Conservation (phyloP, 2,329 filamentous ascomycete species). For the Leptographium radiaticola region DNA sequence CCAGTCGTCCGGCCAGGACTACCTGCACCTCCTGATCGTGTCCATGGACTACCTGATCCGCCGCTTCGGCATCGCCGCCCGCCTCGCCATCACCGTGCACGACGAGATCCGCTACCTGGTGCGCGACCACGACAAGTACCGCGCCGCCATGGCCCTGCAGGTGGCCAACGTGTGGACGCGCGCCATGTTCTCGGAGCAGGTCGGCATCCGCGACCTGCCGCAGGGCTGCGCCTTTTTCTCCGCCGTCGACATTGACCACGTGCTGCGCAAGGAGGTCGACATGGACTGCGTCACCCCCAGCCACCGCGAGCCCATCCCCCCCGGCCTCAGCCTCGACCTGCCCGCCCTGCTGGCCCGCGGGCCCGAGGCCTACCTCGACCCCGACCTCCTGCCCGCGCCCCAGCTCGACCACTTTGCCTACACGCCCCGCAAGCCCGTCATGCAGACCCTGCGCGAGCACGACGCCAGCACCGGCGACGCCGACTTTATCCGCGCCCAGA, state of each 20-base stretch:
- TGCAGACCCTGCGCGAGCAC: conserved; percentile 50
- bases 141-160: conserved; percentile 83
- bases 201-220: conserved; percentile 88
- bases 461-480: conserved; percentile 30
- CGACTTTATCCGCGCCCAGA: conserved; percentile 72
- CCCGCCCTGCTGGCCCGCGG: conserved; percentile 62
- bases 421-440: conserved; percentile 60
- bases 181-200: conserved; percentile 94
- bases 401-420: conserved; percentile 52
- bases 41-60: conserved; percentile 88
- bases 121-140: conserved; percentile 72
- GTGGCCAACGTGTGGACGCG: conserved; percentile 93
- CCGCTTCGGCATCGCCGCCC: conserved; percentile 72
- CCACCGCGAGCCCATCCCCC: conserved; percentile 62
- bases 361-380: conserved; percentile 53
- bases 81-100: conserved; percentile 86
- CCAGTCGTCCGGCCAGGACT: conserved; percentile 93
- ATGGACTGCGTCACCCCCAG: conserved; percentile 95
- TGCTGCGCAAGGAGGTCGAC: conserved; percentile 94
- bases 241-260: conserved; percentile 86
- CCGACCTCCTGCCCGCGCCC: conserved; percentile 47
- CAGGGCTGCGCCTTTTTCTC: conserved; percentile 94
- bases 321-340: conserved; percentile 82
- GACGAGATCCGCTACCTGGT: conserved; percentile 96
- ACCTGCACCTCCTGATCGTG: conserved; percentile 85